These are phyloP conservation scores for Dicorynia guianensis DNA, from an alignment of 306 rosid species.

Conservation along the genomic window DNA sequence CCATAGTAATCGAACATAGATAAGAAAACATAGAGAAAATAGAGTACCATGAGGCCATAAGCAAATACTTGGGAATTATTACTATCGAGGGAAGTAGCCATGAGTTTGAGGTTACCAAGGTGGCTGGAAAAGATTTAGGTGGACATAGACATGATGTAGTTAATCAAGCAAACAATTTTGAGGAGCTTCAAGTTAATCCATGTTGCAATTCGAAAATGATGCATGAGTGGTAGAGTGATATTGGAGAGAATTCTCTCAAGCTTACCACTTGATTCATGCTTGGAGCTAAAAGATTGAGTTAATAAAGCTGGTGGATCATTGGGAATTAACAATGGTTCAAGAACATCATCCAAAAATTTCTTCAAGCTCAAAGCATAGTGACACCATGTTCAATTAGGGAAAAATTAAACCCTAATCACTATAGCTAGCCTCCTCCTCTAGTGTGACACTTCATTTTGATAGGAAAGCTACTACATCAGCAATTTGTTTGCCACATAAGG, in stretches of 20 bases:
- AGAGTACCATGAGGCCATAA: slow-evolving; percentile 67
- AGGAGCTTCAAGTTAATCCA: slow-evolving; percentile 63
- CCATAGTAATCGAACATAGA: slow-evolving; percentile 52
- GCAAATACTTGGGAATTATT: slow-evolving; percentile 72
- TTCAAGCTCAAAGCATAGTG: too few species aligned
- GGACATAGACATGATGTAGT: too few species aligned
- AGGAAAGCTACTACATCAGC: too few species aligned
- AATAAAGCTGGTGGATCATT: neutral
- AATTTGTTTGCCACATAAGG: too few species aligned
- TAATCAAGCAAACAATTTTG: slow-evolving; percentile 56
- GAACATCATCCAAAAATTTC: neutral
- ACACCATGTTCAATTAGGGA: too few species aligned
- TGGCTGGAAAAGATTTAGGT: slow-evolving; percentile 72
- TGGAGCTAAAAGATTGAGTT: slow-evolving; percentile 5
- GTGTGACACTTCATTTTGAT: too few species aligned
- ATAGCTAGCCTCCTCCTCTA: too few species aligned
- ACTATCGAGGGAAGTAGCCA: slow-evolving; percentile 76
- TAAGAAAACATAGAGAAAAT: too few species aligned
- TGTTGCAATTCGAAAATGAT: slow-evolving; percentile 53
- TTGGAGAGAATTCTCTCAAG: slow-evolving; percentile 62
- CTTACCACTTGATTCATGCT: slow-evolving; percentile 24
- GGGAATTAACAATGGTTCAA: slow-evolving; percentile 34
- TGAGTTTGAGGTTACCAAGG: slow-evolving; percentile 76
- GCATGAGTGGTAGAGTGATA: slow-evolving; percentile 25
- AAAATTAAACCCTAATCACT: too few species aligned